Evolutionary conservation across 179 eudicot genomes (phyloP).

Genomic region (Monotropa hypopitys): DNA sequence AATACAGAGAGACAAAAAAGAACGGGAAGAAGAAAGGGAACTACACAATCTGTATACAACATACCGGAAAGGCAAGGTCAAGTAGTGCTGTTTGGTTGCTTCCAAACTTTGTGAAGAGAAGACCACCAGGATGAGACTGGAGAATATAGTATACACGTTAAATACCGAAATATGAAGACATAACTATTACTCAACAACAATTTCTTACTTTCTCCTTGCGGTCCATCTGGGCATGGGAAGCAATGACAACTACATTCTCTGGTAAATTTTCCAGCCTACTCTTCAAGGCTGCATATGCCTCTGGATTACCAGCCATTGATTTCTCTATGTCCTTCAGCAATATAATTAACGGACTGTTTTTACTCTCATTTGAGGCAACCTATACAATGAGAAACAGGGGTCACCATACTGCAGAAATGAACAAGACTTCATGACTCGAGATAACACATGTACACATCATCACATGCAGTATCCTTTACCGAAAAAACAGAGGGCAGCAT

Average conservation of each 20-base stretch:
- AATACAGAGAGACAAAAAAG: background rate
- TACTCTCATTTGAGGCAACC: constrained; percentile 65
- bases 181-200: background rate
- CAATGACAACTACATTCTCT: constrained; percentile 64
- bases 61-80: constrained; percentile 83
- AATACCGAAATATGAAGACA: background rate
- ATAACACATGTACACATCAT: background rate
- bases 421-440: background rate
- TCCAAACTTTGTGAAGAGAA: constrained; percentile 76
- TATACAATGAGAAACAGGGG: constrained; percentile 15
- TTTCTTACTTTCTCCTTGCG: constrained; percentile 76
- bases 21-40: background rate
- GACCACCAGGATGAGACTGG: constrained; percentile 80
- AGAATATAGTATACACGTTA: background rate
- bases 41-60: constrained; percentile 2
- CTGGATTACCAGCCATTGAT: constrained; percentile 57
- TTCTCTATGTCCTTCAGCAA: constrained; percentile 83
- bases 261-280: constrained; percentile 62
- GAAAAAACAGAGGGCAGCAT: background rate
- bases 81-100: constrained; percentile 77
- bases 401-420: background rate
- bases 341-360: constrained; percentile 49
- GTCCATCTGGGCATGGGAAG: constrained; percentile 76
- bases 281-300: constrained; percentile 50
- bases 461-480: background rate